These are phyloP conservation scores for Plasmodium gaboni DNA, from an alignment of 169 alveolate genomes.

Conservation along the genomic window DNA sequence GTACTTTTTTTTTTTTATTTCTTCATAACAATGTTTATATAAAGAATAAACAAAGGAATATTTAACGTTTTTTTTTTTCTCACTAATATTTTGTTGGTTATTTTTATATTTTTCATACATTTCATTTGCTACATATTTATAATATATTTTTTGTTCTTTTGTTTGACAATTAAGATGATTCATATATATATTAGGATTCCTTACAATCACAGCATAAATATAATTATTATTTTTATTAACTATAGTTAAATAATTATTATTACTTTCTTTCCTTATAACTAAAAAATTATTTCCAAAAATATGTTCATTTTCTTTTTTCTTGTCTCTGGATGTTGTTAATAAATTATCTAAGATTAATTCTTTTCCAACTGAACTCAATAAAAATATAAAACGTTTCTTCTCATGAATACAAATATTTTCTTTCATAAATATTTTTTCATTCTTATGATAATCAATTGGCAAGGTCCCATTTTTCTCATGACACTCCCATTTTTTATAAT, in stretches of 20 bases:
- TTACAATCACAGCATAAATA: too few relatives aligned
- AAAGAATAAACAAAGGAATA: slow-evolving; percentile 11
- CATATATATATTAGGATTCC: too few relatives aligned
- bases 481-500: too few relatives aligned
- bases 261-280: slow-evolving; percentile 6
- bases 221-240: background rate
- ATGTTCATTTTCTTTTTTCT: background rate
- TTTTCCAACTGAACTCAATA: slow-evolving; percentile 28
- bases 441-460: too few relatives aligned
- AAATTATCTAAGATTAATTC: slow-evolving; percentile 8
- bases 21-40: background rate
- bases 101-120: too few relatives aligned
- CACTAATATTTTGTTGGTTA: too few relatives aligned
- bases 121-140: too few relatives aligned
- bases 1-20: background rate
- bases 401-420: background rate
- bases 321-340: background rate
- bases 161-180: too few relatives aligned
- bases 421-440: too few relatives aligned
- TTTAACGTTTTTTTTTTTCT: background rate
- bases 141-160: too few relatives aligned
- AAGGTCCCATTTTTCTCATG: too few relatives aligned
- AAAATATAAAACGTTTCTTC: background rate
- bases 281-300: background rate
- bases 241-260: background rate